Conservation (phyloP, 768 basidiomycete species). For the Tubosaeta sp. region DNA sequence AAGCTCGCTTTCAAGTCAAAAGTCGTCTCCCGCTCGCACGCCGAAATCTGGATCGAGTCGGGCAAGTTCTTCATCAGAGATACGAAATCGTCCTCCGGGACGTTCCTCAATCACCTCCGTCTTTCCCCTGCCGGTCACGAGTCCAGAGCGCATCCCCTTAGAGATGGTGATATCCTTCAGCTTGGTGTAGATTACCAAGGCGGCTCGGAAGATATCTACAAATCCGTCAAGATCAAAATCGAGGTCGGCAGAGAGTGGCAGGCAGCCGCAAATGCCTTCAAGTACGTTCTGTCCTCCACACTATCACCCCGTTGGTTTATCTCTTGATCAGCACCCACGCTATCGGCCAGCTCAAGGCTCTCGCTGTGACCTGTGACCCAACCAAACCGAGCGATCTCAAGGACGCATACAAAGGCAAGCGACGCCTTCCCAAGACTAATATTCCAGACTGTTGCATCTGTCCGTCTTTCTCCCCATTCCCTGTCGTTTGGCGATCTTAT, state of each 20-base stretch:
- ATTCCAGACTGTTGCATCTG: conserved; percentile 94
- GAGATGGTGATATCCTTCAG: conserved; percentile 92
- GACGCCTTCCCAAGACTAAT: conserved; percentile 32
- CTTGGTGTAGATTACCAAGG: conserved; percentile 98
- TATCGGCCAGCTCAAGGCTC: conserved; percentile 75
- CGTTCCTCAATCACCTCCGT: conserved; percentile 92
- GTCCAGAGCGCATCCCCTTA: conserved; percentile 69
- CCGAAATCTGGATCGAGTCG: conserved; percentile 83
- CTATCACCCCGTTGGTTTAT: neutral
- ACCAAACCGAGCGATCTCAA: conserved; percentile 8
- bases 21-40: conserved; percentile 91
- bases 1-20: conserved; percentile 95
- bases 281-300: conserved; percentile 28
- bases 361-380: conserved; percentile 42
- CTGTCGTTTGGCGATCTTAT: conserved; percentile 2
- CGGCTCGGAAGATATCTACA: conserved; percentile 94
- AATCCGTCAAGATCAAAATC: conserved; percentile 93
- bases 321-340: conserved; percentile 52
- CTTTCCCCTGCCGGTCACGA: conserved; percentile 83
- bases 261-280: conserved; percentile 85
- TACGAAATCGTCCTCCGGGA: conserved; percentile 86
- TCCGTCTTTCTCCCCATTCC: conserved; percentile 34
- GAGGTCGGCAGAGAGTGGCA: conserved; percentile 94
- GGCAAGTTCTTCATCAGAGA: conserved; percentile 84
- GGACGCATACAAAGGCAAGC: conserved; percentile 21